phyloP scores from a whole-genome alignment of 2,329 filamentous ascomycete genomes.

The Aspergillus aculeatinus region DNA sequence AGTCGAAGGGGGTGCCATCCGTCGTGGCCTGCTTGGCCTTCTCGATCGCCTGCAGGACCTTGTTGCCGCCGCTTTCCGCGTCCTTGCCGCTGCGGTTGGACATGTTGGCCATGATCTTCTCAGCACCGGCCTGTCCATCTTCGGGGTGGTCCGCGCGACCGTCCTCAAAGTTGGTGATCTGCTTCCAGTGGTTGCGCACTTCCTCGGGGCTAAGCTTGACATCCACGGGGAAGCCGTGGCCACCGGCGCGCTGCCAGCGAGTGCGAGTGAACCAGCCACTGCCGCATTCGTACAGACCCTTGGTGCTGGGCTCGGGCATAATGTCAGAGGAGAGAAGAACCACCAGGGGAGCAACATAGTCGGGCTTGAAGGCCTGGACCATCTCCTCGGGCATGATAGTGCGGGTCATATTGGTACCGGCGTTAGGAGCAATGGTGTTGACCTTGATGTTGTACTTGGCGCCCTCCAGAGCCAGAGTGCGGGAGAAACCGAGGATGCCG shows the following conservation, averaged over 20 bases:
- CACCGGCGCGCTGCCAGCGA: constrained; percentile 89
- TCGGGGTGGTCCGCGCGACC: constrained; percentile 83
- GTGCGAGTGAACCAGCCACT: constrained; percentile 91
- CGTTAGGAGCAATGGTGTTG: constrained; percentile 97
- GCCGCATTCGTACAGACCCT: constrained; percentile 89
- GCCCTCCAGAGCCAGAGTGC: constrained; percentile 88
- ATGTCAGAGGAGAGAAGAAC: constrained; percentile 84
- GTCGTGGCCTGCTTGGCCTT: constrained; percentile 70
- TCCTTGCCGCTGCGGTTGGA: constrained; percentile 62
- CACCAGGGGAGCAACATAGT: constrained; percentile 93
- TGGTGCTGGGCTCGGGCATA: constrained; percentile 78
- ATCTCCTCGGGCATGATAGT: constrained; percentile 95
- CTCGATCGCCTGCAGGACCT: constrained; percentile 73
- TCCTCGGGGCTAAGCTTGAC: constrained; percentile 80
- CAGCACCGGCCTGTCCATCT: constrained; percentile 71
- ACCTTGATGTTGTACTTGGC: constrained; percentile 97
- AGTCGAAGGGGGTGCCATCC: constrained; percentile 74
- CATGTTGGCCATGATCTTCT: constrained; percentile 82
- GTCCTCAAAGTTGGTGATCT: constrained; percentile 84
- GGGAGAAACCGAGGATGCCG: constrained; percentile 93
- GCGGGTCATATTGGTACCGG: constrained; percentile 90
- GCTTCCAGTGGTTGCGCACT: constrained; percentile 71
- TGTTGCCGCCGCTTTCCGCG: constrained; percentile 52
- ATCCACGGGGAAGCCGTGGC: constrained; percentile 87
- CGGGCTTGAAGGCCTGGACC: constrained; percentile 98